Base-by-base conservation (phyloP, 306 rosid genomes). In the Vachellia collinsii region DNA sequence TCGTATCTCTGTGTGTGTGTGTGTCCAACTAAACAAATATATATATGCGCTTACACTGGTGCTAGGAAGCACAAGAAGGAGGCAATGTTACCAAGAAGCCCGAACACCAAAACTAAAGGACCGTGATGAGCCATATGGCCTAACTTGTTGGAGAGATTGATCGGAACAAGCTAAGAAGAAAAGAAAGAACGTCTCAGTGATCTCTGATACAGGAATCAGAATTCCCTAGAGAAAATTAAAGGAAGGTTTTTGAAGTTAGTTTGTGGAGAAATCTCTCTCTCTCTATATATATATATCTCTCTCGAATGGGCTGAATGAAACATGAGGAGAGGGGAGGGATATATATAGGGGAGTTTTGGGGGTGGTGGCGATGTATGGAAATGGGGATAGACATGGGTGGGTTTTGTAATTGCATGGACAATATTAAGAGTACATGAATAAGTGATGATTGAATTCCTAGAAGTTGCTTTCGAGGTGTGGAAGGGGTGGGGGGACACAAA, bases 21-120 rank as follows among this genome's bases (percentile, higher is more conserved):
- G 4, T 14, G 4, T 9, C 3, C 58, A 51, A 51, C 3, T 17
- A 51, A 6, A 6, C n/a, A 51, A 17, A 51, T 10, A 46, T 46
- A 46, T 46, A 48, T 13, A 13, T n/a, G 20, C 47, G 82, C 98
- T 93, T 90, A 95, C 99, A 88, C 66, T 58, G 99, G 99, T 48
- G 99, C 96, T 3, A 95, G 88, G 63, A 95, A 91, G 80, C 96
- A 94, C 14, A 91, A 81, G 68, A 91, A 93, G 68, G 99, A 95
- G 59, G 82, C 78, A 82, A 93, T 59, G 86, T 93, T 93, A 11
- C 99, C 99, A 83, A 94, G 91, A 80, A 92, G 4, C 25, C 98
- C 98, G 81, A 94, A 89, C 44, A 79, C 36, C 51, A 92, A 76
- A 66, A 70, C 78, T 81, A 86, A 19, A 6, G 83, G 89, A 74